Conservation (phyloP, 2,329 filamentous ascomycete species). For the Cercospora beticola region DNA sequence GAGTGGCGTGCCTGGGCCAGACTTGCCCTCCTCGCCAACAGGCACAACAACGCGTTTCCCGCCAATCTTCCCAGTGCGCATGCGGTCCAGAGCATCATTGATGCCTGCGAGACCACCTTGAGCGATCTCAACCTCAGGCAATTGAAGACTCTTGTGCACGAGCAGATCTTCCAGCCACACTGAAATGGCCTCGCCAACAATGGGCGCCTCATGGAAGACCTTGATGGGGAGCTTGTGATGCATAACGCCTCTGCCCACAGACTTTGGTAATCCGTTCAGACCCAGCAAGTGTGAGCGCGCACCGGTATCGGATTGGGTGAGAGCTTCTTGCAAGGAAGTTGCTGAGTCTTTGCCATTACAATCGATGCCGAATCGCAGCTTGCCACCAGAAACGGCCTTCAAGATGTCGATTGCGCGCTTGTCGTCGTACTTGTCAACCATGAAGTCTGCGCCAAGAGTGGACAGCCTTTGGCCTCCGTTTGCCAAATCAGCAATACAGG, state of each 20-base stretch:
- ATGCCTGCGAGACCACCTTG: slow-evolving; percentile 64
- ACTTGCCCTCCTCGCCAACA: slow-evolving; percentile 30
- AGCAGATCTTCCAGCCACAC: slow-evolving; percentile 69
- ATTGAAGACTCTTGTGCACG: slow-evolving; percentile 51
- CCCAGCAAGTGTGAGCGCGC: slow-evolving; percentile 61
- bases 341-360: slow-evolving; percentile 66
- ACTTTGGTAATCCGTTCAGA: slow-evolving; percentile 66
- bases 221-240: slow-evolving; percentile 73
- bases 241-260: slow-evolving; percentile 46
- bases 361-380: slow-evolving; percentile 67
- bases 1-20: slow-evolving; percentile 12
- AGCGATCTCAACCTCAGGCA: slow-evolving; percentile 65
- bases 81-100: slow-evolving; percentile 65
- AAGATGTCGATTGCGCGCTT: slow-evolving; percentile 66
- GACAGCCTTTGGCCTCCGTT: slow-evolving; percentile 63
- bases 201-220: slow-evolving; percentile 67
- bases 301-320: slow-evolving; percentile 40
- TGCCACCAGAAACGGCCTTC: slow-evolving; percentile 55
- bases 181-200: slow-evolving; percentile 62
- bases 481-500: slow-evolving; percentile 65
- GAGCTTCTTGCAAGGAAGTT: slow-evolving; percentile 54
- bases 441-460: slow-evolving; percentile 57
- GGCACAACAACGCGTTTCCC: slow-evolving; percentile 68
- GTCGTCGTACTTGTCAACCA: slow-evolving; percentile 68
- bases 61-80: slow-evolving; percentile 65